Percentiles rank a stretch among this genome's conserved stretches.
Conservation (phyloP, 768 basidiomycete species). For the Brasilioporus rufonigricans region DNA sequence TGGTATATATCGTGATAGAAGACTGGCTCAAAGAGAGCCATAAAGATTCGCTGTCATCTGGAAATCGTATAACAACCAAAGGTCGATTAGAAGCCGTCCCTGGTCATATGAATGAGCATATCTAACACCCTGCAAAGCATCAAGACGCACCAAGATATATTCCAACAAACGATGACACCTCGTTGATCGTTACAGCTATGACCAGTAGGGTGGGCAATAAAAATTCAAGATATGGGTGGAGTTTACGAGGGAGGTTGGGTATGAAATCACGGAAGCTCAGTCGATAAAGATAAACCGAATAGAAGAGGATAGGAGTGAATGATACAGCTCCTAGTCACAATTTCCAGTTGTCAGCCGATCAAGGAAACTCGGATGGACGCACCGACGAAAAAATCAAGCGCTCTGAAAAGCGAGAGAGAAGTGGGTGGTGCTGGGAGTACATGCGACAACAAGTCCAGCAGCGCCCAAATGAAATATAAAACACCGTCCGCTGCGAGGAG, state of each 20-base stretch:
- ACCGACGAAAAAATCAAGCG: slow-evolving; percentile 64
- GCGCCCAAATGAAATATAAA: slow-evolving; percentile 54
- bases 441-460: slow-evolving; percentile 62
- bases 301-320: slow-evolving; percentile 63
- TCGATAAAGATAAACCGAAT: slow-evolving; percentile 59
- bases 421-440: slow-evolving; percentile 49
- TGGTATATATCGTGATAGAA: slow-evolving; percentile 56
- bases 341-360: not conserved
- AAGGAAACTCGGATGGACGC: slow-evolving; percentile 22
- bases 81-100: slow-evolving; percentile 4
- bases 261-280: slow-evolving; percentile 53
- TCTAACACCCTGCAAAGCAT: not conserved
- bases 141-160: slow-evolving; percentile 50
- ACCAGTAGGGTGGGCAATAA: slow-evolving; percentile 55
- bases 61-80: slow-evolving; percentile 46
- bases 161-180: slow-evolving; percentile 64
- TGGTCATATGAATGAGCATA: slow-evolving; percentile 6
- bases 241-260: slow-evolving; percentile 47
- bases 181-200: slow-evolving; percentile 51
- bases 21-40: slow-evolving; percentile 60
- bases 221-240: slow-evolving; percentile 43
- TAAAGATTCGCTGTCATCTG: slow-evolving; percentile 31
- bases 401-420: slow-evolving; percentile 45
- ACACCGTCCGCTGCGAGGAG: slow-evolving; percentile 63
- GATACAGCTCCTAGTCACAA: slow-evolving; percentile 47